Percentiles rank a stretch among this genome's conserved stretches.
These are phyloP conservation scores for Ogataea methanolica DNA, from an alignment of 805 yeast genomes.

Conservation along the genomic window DNA sequence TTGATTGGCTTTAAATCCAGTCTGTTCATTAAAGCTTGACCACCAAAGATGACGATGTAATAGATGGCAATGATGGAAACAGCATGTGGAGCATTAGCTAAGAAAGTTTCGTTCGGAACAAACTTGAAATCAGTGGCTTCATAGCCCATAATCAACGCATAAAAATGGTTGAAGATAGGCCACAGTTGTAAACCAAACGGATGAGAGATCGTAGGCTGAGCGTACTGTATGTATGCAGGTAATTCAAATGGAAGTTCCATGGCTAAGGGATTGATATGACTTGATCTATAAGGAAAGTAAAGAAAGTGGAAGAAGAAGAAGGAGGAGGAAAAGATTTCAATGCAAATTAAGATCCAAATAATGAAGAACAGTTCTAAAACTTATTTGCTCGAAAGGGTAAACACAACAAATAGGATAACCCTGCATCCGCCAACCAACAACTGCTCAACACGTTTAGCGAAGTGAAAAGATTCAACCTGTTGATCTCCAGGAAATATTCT, in stretches of 20 bases:
- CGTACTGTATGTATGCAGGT: slow-evolving; percentile 24
- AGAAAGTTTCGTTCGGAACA: slow-evolving; percentile 57
- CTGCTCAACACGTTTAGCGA: too few relatives aligned
- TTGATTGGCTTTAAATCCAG: slow-evolving; percentile 60
- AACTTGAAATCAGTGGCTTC: slow-evolving; percentile 68
- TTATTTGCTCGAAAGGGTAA: too few relatives aligned
- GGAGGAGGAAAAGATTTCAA: too few relatives aligned
- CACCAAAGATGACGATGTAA: slow-evolving; percentile 82
- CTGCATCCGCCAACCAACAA: too few relatives aligned
- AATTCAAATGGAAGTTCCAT: neutral
- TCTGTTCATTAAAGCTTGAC: slow-evolving; percentile 56
- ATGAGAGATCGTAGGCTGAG: slow-evolving; percentile 22
- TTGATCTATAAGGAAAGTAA: neutral
- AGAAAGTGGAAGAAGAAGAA: neutral
- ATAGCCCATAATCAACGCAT: slow-evolving; percentile 43
- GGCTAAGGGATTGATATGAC: neutral
- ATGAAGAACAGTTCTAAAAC: too few relatives aligned
- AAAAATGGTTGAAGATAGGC: slow-evolving; percentile 57
- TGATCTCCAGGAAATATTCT: too few relatives aligned
- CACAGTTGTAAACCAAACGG: slow-evolving; percentile 61
- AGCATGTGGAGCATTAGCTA: slow-evolving; percentile 60
- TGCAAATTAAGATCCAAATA: too few relatives aligned
- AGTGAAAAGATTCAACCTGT: too few relatives aligned
- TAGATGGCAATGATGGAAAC: slow-evolving; percentile 53
- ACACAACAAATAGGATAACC: too few relatives aligned